phyloP scores from a whole-genome alignment of 441 rosid genomes.

The Manihot esculenta region DNA sequence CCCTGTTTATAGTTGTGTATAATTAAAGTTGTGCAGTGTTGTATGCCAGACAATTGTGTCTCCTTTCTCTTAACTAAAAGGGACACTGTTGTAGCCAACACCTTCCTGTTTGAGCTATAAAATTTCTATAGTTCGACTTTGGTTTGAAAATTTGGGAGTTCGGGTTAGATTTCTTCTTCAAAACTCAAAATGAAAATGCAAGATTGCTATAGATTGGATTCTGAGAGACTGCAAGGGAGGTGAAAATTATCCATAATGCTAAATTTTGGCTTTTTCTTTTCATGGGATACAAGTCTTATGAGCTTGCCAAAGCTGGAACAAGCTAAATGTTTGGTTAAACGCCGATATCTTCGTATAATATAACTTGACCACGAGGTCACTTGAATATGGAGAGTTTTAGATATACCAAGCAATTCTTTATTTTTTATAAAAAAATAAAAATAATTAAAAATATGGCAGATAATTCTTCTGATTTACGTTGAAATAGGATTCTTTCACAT shows the following conservation, averaged over 20 bases:
- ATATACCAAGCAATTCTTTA: too few relatives aligned
- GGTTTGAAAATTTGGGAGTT: not conserved
- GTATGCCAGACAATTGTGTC: not conserved
- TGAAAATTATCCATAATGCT: not conserved
- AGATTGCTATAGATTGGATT: not conserved
- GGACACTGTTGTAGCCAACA: not conserved
- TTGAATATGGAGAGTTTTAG: too few relatives aligned
- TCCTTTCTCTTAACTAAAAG: not conserved
- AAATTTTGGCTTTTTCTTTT: too few relatives aligned
- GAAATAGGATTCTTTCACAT: too few relatives aligned
- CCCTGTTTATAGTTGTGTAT: conserved; percentile 24
- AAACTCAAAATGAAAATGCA: not conserved
- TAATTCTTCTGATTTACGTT: too few relatives aligned
- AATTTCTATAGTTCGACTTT: not conserved
- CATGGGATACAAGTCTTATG: too few relatives aligned
- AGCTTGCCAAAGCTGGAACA: too few relatives aligned
- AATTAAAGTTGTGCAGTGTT: conserved; percentile 10
- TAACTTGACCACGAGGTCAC: not conserved
- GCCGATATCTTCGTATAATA: too few relatives aligned
- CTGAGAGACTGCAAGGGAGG: too few relatives aligned
- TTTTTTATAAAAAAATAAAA: too few relatives aligned
- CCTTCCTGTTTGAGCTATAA: not conserved
- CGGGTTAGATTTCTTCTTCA: not conserved
- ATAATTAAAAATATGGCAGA: too few relatives aligned
- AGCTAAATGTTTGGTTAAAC: too few relatives aligned